A percentile compares a stretch with the other conserved stretches of the same genome.
phyloP scores from a whole-genome alignment of 305 asterid species.

The Stenogyne calaminthoides region DNA sequence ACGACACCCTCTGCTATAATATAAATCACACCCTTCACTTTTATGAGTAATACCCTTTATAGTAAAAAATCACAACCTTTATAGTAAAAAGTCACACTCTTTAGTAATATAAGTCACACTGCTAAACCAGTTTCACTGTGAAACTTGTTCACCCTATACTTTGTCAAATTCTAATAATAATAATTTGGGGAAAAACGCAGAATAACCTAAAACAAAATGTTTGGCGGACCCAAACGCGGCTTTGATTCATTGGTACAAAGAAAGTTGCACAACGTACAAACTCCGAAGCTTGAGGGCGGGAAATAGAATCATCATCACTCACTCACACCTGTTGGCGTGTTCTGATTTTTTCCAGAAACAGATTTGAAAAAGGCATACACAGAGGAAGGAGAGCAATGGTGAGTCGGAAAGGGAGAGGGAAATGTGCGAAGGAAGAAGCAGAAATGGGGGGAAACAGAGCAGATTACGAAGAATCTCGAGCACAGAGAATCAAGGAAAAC shows the following conservation, averaged over 20 bases:
- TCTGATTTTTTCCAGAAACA: neutral
- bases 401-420: constrained; percentile 11
- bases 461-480: constrained; percentile 59
- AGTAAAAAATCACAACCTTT: too few species aligned
- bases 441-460: constrained; percentile 6
- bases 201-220: too few species aligned
- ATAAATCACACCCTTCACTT: too few species aligned
- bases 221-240: neutral
- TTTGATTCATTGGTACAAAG: constrained; percentile 16
- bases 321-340: neutral
- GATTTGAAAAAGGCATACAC: neutral
- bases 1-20: too few species aligned
- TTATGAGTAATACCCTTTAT: too few species aligned
- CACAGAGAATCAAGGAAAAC: constrained; percentile 64
- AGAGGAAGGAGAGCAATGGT: constrained; percentile 39
- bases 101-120: too few species aligned
- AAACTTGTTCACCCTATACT: too few species aligned
- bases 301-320: neutral
- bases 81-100: too few species aligned
- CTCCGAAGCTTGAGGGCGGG: constrained; percentile 22
- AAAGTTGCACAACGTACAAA: constrained; percentile 3
- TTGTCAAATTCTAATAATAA: too few species aligned
- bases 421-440: constrained; percentile 2
- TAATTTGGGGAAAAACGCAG: too few species aligned
- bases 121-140: too few species aligned